phyloP scores from a whole-genome alignment of 2,329 filamentous ascomycete species.

The Neofusicoccum laricinum region DNA sequence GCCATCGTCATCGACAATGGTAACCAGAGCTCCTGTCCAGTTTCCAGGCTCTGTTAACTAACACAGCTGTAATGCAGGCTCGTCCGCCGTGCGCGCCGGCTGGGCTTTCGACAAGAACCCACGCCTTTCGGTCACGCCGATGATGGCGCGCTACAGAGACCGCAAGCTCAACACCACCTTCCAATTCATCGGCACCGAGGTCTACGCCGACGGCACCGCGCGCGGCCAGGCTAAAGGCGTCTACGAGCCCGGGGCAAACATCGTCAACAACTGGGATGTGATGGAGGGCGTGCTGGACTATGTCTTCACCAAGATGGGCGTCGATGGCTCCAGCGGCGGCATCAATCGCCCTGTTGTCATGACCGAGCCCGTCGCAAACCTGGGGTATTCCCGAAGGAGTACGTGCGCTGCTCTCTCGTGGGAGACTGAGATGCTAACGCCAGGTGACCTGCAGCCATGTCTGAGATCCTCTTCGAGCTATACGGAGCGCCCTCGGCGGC shows the following conservation, averaged over 20 bases:
- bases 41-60: not conserved
- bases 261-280: slow-evolving; percentile 96
- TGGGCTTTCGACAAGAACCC: slow-evolving; percentile 92
- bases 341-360: slow-evolving; percentile 88
- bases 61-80: slow-evolving; percentile 56
- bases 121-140: slow-evolving; percentile 75
- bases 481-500: slow-evolving; percentile 87
- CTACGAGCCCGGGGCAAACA: slow-evolving; percentile 85
- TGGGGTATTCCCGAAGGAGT: slow-evolving; percentile 87
- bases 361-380: slow-evolving; percentile 91
- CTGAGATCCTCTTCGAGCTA: slow-evolving; percentile 94
- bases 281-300: slow-evolving; percentile 95
- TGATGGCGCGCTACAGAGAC: slow-evolving; percentile 93
- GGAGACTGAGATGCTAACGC: slow-evolving; percentile 24
- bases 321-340: slow-evolving; percentile 70
- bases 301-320: slow-evolving; percentile 86
- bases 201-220: slow-evolving; percentile 91
- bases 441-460: slow-evolving; percentile 70
- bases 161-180: slow-evolving; percentile 90
- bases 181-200: slow-evolving; percentile 87
- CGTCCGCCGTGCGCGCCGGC: slow-evolving; percentile 83
- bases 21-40: slow-evolving; percentile 37
- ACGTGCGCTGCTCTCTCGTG: slow-evolving; percentile 34
- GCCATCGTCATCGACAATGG: slow-evolving; percentile 99
- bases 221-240: slow-evolving; percentile 85